Conservation (phyloP, 2,329 filamentous ascomycete genomes). For the Myriosclerotinia duriaeana region DNA sequence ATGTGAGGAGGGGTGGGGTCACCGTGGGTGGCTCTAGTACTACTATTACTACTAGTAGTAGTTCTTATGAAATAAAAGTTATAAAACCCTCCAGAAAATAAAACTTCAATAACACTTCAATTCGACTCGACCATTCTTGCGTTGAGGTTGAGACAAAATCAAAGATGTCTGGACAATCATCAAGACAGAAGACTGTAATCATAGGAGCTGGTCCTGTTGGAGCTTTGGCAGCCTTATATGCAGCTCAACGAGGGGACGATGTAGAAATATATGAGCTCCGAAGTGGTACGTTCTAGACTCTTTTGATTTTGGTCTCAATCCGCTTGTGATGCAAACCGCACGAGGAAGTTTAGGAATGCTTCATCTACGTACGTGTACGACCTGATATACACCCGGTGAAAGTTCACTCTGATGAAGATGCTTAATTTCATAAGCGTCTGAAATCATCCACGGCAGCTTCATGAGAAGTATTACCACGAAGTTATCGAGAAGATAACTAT, state of each 20-base stretch:
- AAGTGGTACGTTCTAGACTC: slow-evolving; percentile 62
- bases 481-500: background rate
- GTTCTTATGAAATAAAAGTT: slow-evolving; percentile 4
- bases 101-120: no score
- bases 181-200: slow-evolving; percentile 59
- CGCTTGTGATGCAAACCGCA: background rate
- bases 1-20: background rate
- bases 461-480: slow-evolving; percentile 9
- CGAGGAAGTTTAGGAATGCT: background rate
- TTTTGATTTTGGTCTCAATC: slow-evolving; percentile 31
- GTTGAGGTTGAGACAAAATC: background rate
- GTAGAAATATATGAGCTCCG: slow-evolving; percentile 94
- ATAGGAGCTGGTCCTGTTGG: slow-evolving; percentile 94
- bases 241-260: slow-evolving; percentile 79
- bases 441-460: background rate
- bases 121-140: no score
- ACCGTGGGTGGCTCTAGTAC: no score
- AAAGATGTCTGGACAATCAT: slow-evolving; percentile 14
- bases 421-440: background rate
- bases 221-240: slow-evolving; percentile 87
- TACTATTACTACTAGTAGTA: no score
- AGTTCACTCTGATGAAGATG: background rate
- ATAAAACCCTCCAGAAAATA: no score
- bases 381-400: background rate
- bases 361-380: background rate